These are phyloP conservation scores for Pichia sp. DNA, from an alignment of 1,139 yeast species.

Conservation along the genomic window DNA sequence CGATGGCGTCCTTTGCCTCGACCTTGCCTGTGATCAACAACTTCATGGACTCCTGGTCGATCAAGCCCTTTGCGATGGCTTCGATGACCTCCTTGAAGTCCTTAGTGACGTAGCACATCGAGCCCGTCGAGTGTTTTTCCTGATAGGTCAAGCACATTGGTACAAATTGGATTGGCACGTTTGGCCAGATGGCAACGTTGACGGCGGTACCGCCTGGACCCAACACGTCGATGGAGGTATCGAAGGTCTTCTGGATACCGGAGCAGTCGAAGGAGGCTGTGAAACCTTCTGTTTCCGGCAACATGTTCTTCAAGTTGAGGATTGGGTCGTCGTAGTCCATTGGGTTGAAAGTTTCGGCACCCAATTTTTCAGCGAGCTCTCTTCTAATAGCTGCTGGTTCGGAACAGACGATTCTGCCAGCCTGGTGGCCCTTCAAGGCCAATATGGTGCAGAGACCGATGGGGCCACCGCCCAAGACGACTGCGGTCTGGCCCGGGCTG, in stretches of 20 bases:
- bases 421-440: constrained; percentile 54
- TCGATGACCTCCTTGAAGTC: constrained; percentile 39
- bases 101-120: constrained; percentile 38
- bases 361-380: constrained; percentile 46
- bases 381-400: constrained; percentile 59
- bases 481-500: constrained; percentile 44
- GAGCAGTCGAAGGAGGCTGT: constrained; percentile 59
- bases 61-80: constrained; percentile 35
- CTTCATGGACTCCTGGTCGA: constrained; percentile 31
- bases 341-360: constrained; percentile 51
- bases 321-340: constrained; percentile 34
- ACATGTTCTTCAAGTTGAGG: constrained; percentile 36
- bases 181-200: constrained; percentile 59
- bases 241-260: constrained; percentile 53
- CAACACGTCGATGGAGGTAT: constrained; percentile 47
- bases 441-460: constrained; percentile 55
- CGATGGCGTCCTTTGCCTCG: constrained; percentile 36
- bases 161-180: constrained; percentile 34
- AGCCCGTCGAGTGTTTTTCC: constrained; percentile 40
- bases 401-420: constrained; percentile 50
- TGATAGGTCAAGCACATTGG: constrained; percentile 41
- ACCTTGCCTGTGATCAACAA: constrained; percentile 37
- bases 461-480: constrained; percentile 60
- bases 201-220: constrained; percentile 60
- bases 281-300: constrained; percentile 51